Base-by-base conservation (phyloP, 768 basidiomycete species). In the Hygrocybe coccinea region DNA sequence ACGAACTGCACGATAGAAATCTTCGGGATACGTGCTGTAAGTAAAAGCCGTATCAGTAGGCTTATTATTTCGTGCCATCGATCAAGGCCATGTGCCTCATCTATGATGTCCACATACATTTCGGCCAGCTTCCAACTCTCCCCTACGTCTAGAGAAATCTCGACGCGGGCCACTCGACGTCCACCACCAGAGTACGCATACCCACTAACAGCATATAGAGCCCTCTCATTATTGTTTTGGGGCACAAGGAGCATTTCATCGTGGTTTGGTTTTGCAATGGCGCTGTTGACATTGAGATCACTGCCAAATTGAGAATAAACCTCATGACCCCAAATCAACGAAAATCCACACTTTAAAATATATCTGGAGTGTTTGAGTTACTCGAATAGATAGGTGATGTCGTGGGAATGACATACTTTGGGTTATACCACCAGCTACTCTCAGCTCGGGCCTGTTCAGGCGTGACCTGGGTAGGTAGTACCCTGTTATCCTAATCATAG, bases 181-280 rank as follows among this genome's bases (percentile, higher is more conserved):
- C 83, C 83, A 5, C 84, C 83, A 10, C 84, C 84, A 22, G 75
- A 71, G 62, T 86, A 86, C 2, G 83, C 84, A 53, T 85, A 86
- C 4, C 84, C 84, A 51, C 72, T 68, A 37, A 81, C 41, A 3
- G 63, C 62, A 61, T 84, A 85, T 2, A 58, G 63, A 5, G 62
- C 59, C 2, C 55, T 33, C 4, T 41, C 19, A 14, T 41, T 19
- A 15, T 41, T 19, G 19, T 19, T 19, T 15, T 41, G 56, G 15
- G 53, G 36, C 19, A 35, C 46, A 15, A 24, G 37, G 12, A 45
- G 57, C 29, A 5, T 66, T 56, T 85, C 84, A 36, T 76, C 71
- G 63, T 86, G 84, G 22, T 74, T 78, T 0, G 84, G 84, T 5
- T 69, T 67, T 0, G 79, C 81, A 34, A 85, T 79, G 0, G 74